Evolutionary conservation across 139 green algal species (phyloP).

Genomic region (Chlorella sorokiniana): DNA sequence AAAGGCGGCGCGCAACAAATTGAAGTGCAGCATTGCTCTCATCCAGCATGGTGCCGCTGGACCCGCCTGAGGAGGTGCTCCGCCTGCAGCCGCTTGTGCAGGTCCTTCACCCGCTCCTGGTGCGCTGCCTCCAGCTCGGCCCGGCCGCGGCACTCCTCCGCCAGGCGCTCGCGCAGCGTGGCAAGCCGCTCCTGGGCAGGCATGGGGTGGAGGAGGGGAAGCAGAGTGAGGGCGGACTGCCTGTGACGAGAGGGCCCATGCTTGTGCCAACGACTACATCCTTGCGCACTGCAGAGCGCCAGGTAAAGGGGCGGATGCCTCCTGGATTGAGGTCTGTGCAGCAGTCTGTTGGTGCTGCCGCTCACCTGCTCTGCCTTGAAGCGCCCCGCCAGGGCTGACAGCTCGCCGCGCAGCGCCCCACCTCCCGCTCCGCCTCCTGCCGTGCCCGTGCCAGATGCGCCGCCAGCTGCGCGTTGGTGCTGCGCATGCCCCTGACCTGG

Average conservation of each 20-base stretch:
- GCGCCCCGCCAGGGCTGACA: background rate
- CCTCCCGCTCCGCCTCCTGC: slow-evolving; percentile 17
- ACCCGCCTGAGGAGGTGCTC: slow-evolving; percentile 38
- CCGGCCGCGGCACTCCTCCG: slow-evolving; percentile 14
- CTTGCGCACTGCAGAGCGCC: no score
- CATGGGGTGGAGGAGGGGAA: background rate
- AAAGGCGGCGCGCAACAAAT: no score
- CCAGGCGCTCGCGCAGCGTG: slow-evolving; percentile 41
- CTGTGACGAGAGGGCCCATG: no score
- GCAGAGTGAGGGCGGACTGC: no score
- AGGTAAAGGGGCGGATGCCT: no score
- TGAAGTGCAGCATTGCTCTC: background rate
- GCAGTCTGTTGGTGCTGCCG: background rate
- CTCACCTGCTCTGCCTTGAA: slow-evolving; percentile 40
- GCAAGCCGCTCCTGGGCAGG: slow-evolving; percentile 41
- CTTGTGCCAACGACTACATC: no score
- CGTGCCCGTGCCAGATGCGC: background rate
- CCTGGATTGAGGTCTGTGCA: no score
- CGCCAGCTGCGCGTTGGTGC: background rate
- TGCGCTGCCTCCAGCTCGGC: slow-evolving; percentile 33
- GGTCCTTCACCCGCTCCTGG: slow-evolving; percentile 35
- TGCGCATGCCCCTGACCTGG: background rate
- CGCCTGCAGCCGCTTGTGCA: slow-evolving; percentile 37
- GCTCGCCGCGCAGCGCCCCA: background rate
- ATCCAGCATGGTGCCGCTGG: no score